Evolutionary conservation across 2,329 filamentous ascomycete species (phyloP).

Genomic region (Diaporthe sp.): DNA sequence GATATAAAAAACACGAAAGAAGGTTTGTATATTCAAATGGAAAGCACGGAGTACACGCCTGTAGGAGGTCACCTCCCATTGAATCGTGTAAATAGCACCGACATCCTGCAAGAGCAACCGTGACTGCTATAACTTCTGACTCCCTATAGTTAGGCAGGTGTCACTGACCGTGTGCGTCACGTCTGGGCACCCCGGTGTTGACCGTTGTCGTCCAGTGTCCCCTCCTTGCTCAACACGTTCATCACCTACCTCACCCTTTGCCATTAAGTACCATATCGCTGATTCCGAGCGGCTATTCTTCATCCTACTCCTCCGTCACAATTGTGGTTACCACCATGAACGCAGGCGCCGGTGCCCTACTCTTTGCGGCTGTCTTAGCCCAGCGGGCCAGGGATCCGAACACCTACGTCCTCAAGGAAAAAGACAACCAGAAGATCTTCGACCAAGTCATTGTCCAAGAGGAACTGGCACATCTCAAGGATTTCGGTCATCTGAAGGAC

Average conservation of each 20-base stretch:
- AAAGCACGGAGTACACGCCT: background rate
- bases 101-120: background rate
- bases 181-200: too few relatives aligned
- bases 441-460: constrained; percentile 43
- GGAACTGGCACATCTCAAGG: constrained; percentile 43
- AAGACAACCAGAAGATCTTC: constrained; percentile 7
- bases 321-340: background rate
- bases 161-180: background rate
- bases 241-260: background rate
- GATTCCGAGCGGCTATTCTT: background rate
- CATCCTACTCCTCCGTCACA: background rate
- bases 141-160: background rate
- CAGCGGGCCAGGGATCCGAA: background rate
- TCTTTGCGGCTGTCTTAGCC: too few relatives aligned
- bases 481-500: constrained; percentile 31
- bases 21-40: too few relatives aligned
- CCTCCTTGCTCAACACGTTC: background rate
- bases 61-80: background rate
- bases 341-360: background rate
- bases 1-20: background rate
- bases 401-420: background rate
- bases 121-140: background rate
- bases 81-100: background rate
- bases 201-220: background rate
- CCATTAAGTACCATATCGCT: background rate